Conservation (phyloP, 805 yeast species). For the Jamesozyma jinghongensis region DNA sequence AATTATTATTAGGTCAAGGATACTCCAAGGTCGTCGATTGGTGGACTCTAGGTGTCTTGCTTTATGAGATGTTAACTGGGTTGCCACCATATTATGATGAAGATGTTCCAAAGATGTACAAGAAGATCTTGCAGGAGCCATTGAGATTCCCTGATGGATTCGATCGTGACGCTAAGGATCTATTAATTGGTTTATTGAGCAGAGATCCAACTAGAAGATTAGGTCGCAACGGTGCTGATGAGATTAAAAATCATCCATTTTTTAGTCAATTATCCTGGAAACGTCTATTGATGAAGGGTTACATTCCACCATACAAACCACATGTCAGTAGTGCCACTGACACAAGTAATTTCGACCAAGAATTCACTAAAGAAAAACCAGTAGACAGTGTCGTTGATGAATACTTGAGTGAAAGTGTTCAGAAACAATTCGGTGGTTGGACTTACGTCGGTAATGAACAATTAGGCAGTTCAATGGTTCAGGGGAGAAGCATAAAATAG, state of each 20-base stretch:
- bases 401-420: constrained; percentile 87
- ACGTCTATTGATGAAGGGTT: constrained; percentile 71
- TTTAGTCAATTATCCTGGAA: constrained; percentile 88
- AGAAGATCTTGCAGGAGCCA: constrained; percentile 84
- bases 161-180: constrained; percentile 76
- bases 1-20: constrained; percentile 81
- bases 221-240: constrained; percentile 72
- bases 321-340: constrained; percentile 77
- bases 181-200: constrained; percentile 62
- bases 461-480: constrained; percentile 31
- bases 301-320: constrained; percentile 94
- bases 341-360: constrained; percentile 87
- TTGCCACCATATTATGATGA: constrained; percentile 96
- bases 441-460: constrained; percentile 72
- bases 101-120: constrained; percentile 86
- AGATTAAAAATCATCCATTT: constrained; percentile 75
- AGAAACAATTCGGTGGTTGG: constrained; percentile 98
- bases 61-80: constrained; percentile 95
- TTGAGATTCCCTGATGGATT: constrained; percentile 80
- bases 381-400: constrained; percentile 93
- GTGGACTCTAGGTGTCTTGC: constrained; percentile 94
- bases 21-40: constrained; percentile 95
- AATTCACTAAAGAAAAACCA: constrained; percentile 87
- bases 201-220: constrained; percentile 79
- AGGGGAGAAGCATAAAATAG: constrained; percentile 25